Percentiles rank a stretch among this genome's conserved stretches.
Evolutionary conservation across 164 flowering plant species (phyloP).

Genomic region (Piper longum): DNA sequence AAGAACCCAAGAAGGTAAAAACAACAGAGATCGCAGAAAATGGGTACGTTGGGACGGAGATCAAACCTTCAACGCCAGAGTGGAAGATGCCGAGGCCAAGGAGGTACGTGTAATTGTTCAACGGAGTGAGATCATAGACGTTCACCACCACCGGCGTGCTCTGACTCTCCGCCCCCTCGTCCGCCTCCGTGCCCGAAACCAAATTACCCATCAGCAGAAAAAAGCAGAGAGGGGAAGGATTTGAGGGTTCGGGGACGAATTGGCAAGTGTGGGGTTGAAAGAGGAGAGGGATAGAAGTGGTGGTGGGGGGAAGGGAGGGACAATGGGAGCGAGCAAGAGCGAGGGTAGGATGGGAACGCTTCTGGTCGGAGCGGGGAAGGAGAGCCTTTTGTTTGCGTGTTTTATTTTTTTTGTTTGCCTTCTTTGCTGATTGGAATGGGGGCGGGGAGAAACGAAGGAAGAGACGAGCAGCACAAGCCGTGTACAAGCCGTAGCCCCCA

Average conservation of each 20-base stretch:
- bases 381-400: too few species aligned
- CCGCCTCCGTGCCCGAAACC: conserved; percentile 15
- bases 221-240: not conserved
- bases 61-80: conserved; percentile 64
- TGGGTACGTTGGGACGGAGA: not conserved
- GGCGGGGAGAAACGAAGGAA: too few species aligned
- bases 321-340: not conserved
- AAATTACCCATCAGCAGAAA: conserved; percentile 2
- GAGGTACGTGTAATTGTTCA: conserved; percentile 47
- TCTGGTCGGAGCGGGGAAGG: too few species aligned
- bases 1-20: not conserved
- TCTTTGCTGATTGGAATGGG: too few species aligned
- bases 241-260: not conserved
- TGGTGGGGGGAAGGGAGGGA: not conserved
- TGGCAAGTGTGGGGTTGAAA: not conserved
- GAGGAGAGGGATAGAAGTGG: not conserved
- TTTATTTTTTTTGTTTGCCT: too few species aligned
- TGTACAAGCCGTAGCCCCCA: too few species aligned
- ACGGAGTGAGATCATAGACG: conserved; percentile 68
- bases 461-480: too few species aligned
- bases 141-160: conserved; percentile 44
- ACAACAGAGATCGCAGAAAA: not conserved
- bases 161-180: conserved; percentile 4
- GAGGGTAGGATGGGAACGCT: not conserved
- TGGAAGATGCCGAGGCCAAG: conserved; percentile 66